Evolutionary conservation across 1,139 yeast genomes (phyloP).

Genomic region (Sugiyamaella pinicola): DNA sequence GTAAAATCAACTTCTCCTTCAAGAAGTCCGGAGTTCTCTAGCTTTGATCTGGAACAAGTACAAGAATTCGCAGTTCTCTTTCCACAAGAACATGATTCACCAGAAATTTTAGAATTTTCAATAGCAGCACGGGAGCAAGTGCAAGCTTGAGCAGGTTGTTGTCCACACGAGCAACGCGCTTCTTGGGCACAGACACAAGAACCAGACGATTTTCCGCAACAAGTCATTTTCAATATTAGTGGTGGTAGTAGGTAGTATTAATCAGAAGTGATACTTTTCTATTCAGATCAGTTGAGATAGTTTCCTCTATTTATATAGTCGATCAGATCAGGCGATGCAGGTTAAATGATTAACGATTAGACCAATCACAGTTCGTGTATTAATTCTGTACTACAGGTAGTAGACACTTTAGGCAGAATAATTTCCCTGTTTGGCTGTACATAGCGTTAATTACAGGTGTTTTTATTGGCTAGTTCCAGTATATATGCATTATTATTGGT

Average conservation of each 20-base stretch:
- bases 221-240: slow-evolving; percentile 29
- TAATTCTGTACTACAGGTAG: neutral
- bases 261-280: neutral
- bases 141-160: slow-evolving; percentile 46
- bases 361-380: neutral
- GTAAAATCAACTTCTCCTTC: slow-evolving; percentile 49
- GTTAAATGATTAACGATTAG: neutral
- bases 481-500: neutral
- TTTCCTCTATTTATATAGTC: neutral
- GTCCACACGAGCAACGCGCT: slow-evolving; percentile 48
- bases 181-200: slow-evolving; percentile 46
- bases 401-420: neutral
- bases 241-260: slow-evolving; percentile 3
- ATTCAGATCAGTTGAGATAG: neutral
- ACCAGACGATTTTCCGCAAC: slow-evolving; percentile 43
- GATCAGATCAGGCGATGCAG: neutral
- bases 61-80: slow-evolving; percentile 44
- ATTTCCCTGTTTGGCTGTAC: neutral
- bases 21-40: slow-evolving; percentile 40
- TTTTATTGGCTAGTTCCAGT: neutral
- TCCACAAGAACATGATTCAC: slow-evolving; percentile 46
- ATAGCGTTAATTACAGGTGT: neutral
- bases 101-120: slow-evolving; percentile 40
- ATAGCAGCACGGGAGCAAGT: slow-evolving; percentile 42
- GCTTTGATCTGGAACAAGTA: slow-evolving; percentile 45